These are phyloP conservation scores for Pyrenula massariospora DNA, from an alignment of 495 filamentous ascomycete genomes.

Conservation along the genomic window DNA sequence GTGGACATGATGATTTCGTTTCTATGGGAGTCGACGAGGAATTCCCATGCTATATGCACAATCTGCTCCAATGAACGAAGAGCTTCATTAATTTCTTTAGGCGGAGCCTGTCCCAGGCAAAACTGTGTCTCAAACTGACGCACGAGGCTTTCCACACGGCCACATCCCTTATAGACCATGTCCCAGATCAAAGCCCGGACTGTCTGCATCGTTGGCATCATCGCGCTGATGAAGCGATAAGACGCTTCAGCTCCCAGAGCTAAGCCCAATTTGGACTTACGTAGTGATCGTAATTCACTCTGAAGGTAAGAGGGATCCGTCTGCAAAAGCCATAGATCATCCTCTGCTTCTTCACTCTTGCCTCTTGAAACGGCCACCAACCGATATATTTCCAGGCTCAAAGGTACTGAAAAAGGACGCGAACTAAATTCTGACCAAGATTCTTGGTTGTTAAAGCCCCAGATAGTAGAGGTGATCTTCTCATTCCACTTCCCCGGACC, in stretches of 20 bases:
- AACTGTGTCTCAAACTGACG: neutral
- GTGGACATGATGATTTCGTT: neutral
- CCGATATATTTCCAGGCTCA: slow-evolving; percentile 6
- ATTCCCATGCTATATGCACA: neutral
- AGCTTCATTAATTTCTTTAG: neutral
- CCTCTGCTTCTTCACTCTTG: neutral
- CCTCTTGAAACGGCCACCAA: slow-evolving; percentile 4
- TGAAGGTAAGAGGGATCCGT: neutral
- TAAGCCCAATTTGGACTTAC: neutral
- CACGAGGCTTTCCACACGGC: neutral
- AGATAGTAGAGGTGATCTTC: neutral
- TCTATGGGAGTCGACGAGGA: neutral
- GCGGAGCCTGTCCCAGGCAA: neutral
- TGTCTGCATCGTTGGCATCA: neutral
- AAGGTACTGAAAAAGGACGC: slow-evolving; percentile 7
- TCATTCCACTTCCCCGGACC: neutral
- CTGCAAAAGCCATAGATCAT: neutral
- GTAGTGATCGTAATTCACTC: neutral
- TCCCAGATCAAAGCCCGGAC: neutral
- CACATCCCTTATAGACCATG: neutral
- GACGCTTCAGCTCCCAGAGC: neutral
- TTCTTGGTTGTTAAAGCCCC: neutral
- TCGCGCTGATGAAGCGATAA: neutral
- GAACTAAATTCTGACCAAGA: neutral
- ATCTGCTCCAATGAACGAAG: neutral